Base-by-base conservation (phyloP, 495 filamentous ascomycete genomes). In the Parathielavia hyrcaniae region DNA sequence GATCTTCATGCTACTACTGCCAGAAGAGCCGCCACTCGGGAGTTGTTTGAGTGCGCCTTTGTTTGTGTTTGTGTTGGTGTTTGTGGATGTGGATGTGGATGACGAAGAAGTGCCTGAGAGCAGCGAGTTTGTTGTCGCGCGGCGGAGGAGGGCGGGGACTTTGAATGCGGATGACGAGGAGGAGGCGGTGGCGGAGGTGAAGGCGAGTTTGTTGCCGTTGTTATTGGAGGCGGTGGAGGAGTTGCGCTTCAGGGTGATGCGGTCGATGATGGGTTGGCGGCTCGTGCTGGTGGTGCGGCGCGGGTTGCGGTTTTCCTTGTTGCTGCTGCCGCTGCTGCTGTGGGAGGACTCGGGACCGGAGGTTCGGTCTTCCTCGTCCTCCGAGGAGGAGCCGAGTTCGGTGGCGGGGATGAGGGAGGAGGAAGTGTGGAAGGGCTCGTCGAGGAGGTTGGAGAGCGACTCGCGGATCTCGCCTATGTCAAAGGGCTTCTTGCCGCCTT, bases 381-480 rank as follows among this genome's bases (percentile, higher is more conserved):
- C 75, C 50, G 69, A 66, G 51, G 73, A 75, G 7, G 71, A 80
- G 54, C 62, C 73, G 50, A 64, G 51, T 32, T 72, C 73, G 2
- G 77, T 78, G 23, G 73, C 75, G 8, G 73, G 72, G 49, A 79
- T 73, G 52, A 80, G 66, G 16, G 75, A 75, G 34, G 63, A 67
- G 0, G 66, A 58, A 48, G 53, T 22, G 34, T 61, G 55, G 16
- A 53, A 65, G 16, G 82, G 79, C 53, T 88, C 85, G 55, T 93
- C 91, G 22, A 92, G 85, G 10, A 96, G 78, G 71, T 86, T 87
- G 39, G 87, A 91, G 1, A 95, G 71, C 0, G 87, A 87, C 60
- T 90, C 81, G 41, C 88, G 82, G 67, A 96, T 86, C 62, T 95
- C 89, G 36, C 81, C 78, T 13, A 93, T 71, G n/a, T 82, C 84